These are phyloP conservation scores for Moelleriella libera DNA, from an alignment of 2,329 filamentous ascomycete genomes.

Conservation along the genomic window DNA sequence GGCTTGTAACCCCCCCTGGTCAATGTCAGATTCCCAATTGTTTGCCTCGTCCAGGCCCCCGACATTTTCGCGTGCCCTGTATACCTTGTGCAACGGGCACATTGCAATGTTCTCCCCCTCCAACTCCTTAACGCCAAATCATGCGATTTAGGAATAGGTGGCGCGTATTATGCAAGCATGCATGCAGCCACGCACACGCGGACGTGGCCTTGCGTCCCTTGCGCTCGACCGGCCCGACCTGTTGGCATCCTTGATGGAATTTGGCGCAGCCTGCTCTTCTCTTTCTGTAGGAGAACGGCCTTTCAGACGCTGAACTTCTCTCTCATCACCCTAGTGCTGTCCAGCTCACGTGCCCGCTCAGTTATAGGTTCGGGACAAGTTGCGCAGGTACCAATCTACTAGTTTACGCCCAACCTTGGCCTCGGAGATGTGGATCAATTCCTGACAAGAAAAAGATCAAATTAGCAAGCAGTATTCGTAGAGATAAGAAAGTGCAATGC, in stretches of 20 bases:
- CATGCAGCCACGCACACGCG: no score
- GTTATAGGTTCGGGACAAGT: conserved; percentile 87
- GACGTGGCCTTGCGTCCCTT: no score
- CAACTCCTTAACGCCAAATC: conserved; percentile 27
- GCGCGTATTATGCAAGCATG: not conserved
- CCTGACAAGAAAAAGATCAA: conserved; percentile 32
- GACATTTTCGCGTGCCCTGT: no score
- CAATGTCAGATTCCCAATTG: no score
- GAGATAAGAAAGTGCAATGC: not conserved
- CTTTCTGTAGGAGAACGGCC: no score
- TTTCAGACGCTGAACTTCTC: not conserved
- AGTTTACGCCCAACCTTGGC: conserved; percentile 95
- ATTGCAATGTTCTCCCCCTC: conserved; percentile 5
- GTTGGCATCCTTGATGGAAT: no score
- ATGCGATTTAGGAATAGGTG: conserved; percentile 12
- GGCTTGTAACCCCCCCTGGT: no score
- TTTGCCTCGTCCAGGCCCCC: no score
- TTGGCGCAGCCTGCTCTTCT: no score
- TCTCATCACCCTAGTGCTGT: not conserved
- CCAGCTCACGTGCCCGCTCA: conserved; percentile 7
- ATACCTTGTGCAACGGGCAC: no score
- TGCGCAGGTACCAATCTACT: conserved; percentile 98
- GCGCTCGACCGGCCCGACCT: no score
- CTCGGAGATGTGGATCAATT: conserved; percentile 96
- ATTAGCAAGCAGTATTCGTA: no score